Evolutionary conservation across 139 green algal genomes (phyloP).

Genomic region (Coelastrella sp.): DNA sequence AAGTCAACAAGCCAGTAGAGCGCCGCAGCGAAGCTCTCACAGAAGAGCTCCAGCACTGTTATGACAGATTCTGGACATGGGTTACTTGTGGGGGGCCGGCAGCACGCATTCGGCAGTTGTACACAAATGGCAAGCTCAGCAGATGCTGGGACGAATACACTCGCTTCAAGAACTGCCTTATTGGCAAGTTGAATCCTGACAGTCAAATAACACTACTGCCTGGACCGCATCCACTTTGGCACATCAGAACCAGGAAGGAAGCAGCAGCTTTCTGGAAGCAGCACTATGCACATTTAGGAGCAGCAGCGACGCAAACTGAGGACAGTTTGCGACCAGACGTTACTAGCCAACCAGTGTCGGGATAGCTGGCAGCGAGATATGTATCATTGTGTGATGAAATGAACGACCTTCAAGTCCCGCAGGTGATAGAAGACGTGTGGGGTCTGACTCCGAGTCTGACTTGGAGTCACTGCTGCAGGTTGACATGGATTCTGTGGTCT

Average conservation of each 20-base stretch:
- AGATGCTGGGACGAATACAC: slow-evolving; percentile 46
- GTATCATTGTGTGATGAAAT: too few species aligned
- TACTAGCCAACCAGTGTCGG: slow-evolving; percentile 18
- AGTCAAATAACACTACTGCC: slow-evolving; percentile 36
- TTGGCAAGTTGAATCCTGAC: slow-evolving; percentile 45
- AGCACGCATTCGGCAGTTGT: slow-evolving; percentile 47
- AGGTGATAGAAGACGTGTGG: too few species aligned
- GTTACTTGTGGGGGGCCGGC: slow-evolving; percentile 46
- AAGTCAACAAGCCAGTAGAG: slow-evolving; percentile 49
- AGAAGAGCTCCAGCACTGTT: slow-evolving; percentile 41
- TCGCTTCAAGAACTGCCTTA: slow-evolving; percentile 43
- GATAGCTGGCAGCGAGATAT: too few species aligned
- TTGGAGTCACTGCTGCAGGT: too few species aligned
- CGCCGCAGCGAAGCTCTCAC: slow-evolving; percentile 41
- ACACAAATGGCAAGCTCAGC: slow-evolving; percentile 41
- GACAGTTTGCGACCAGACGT: slow-evolving; percentile 3
- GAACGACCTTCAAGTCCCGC: too few species aligned
- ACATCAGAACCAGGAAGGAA: slow-evolving; percentile 42
- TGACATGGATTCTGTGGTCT: too few species aligned
- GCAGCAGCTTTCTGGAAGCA: slow-evolving; percentile 40
- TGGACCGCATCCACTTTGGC: slow-evolving; percentile 40
- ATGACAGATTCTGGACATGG: slow-evolving; percentile 46
- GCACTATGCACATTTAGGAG: slow-evolving; percentile 41
- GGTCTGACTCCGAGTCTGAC: too few species aligned
- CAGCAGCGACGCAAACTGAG: slow-evolving; percentile 3